Evolutionary conservation across 805 yeast genomes (phyloP).

Genomic region (Starmerella stellata): DNA sequence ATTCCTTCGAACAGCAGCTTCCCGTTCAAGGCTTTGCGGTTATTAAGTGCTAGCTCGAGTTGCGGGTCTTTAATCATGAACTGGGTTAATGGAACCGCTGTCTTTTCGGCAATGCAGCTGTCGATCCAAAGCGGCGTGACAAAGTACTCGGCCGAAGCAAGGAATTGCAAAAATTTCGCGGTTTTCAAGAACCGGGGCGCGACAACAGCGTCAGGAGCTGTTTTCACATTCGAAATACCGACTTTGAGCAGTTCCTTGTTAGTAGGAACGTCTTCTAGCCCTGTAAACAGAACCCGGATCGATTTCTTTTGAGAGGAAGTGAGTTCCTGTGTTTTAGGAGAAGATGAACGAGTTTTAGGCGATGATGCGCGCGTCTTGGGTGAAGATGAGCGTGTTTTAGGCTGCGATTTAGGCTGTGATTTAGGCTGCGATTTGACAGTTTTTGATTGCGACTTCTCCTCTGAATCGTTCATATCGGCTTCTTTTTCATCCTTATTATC

Average conservation of each 20-base stretch:
- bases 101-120: conserved; percentile 15
- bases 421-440: background rate
- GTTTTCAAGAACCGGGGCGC: conserved; percentile 77
- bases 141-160: conserved; percentile 31
- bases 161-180: conserved; percentile 60
- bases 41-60: conserved; percentile 7
- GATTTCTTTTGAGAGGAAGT: background rate
- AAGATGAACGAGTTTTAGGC: conserved; percentile 1
- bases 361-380: background rate
- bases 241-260: conserved; percentile 21
- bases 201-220: conserved; percentile 31
- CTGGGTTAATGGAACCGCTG: conserved; percentile 11
- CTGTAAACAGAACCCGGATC: conserved; percentile 17
- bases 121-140: conserved; percentile 19
- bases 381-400: background rate
- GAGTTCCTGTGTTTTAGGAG: background rate
- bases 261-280: conserved; percentile 16
- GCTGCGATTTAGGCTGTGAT: background rate
- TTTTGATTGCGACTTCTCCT: background rate
- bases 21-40: conserved; percentile 6
- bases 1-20: conserved; percentile 30
- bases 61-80: conserved; percentile 14
- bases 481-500: too few species aligned
- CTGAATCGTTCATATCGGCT: background rate
- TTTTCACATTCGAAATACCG: conserved; percentile 37